Evolutionary conservation across 768 basidiomycete species (phyloP), one percentile per base, ranked within the genome.

Genomic region (Panus rudis): DNA sequence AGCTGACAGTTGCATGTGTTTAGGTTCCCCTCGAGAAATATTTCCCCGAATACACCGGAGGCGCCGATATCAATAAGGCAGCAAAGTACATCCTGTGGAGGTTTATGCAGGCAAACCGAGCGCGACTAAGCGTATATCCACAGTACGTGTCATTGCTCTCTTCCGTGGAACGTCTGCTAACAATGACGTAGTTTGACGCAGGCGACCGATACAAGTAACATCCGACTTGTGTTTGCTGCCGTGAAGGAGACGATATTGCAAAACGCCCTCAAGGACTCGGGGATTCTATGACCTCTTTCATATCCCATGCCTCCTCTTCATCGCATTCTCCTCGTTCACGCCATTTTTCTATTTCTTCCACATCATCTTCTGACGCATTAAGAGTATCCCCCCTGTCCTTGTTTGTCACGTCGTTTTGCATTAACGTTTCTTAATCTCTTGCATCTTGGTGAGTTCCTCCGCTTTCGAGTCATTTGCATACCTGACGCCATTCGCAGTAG

Each of bases 31-130:
- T 90, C n/a, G 83, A 85, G 48, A 67, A 69, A 32, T 84, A 84
- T 59, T 92, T 92, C 61, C 79, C 88, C 4, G 91, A 92, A 56
- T 93, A 93, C 61, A 85, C 86, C 1, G 89, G 89, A 24, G 90
- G 90, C 4, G 63, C 81, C 3, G 88, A 93, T 55, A 87, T 93
- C 61, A 92, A 91, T 67, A 93, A 93, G 62, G 91, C 90, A 2
- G 90, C 92, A 0, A 92, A 92, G 53, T 94, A 90, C 51, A 92
- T 97, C 41, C 68, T 97, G 27, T 96, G 91, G 92, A 69, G 86
- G 55, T 97, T 94, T 54, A 92, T 92, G 73, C 89, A 94, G 62
- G 83, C 86, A 43, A 94, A 93, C 52, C 67, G 85, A 17, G 87
- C 87, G 42, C 63, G 81, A 40, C 63, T 93, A 52, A 90, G 83